A percentile compares a stretch with the other conserved stretches of the same genome.
Conservation (phyloP, 2,329 filamentous ascomycete species). For the Cercospora zeina region DNA sequence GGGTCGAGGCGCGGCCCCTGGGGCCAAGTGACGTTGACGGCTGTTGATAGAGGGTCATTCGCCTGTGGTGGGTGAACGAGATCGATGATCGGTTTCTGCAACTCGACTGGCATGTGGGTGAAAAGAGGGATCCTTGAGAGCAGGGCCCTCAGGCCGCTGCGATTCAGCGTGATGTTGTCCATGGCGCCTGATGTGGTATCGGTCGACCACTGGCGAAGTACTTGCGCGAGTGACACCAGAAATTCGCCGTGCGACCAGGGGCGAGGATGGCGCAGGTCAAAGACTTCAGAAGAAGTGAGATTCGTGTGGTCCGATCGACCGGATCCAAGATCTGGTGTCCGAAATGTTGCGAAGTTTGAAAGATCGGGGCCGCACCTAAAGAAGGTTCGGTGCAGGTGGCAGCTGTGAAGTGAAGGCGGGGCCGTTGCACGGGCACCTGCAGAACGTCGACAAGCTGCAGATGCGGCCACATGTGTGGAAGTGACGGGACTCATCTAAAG, state of each 20-base stretch:
- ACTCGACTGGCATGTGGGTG: not conserved
- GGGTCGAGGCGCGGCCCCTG: slow-evolving; percentile 3
- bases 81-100: not conserved
- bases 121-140: not conserved
- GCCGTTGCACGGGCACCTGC: not conserved
- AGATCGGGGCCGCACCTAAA: not conserved
- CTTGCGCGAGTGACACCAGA: not conserved
- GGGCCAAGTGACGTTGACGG: not conserved
- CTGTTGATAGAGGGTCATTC: not conserved
- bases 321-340: not conserved
- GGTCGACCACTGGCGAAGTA: not conserved
- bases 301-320: not conserved
- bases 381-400: not conserved
- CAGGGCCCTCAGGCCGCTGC: not conserved
- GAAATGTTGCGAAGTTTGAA: not conserved
- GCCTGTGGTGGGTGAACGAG: not conserved
- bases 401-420: not conserved
- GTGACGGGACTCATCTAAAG: not conserved
- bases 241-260: not conserved
- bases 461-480: not conserved
- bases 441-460: not conserved
- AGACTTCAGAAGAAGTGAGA: not conserved
- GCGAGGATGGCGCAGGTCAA: not conserved
- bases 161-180: not conserved
- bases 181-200: not conserved